Evolutionary conservation across 257 asterid genomes (phyloP).

Genomic region (Plantago elongata): DNA sequence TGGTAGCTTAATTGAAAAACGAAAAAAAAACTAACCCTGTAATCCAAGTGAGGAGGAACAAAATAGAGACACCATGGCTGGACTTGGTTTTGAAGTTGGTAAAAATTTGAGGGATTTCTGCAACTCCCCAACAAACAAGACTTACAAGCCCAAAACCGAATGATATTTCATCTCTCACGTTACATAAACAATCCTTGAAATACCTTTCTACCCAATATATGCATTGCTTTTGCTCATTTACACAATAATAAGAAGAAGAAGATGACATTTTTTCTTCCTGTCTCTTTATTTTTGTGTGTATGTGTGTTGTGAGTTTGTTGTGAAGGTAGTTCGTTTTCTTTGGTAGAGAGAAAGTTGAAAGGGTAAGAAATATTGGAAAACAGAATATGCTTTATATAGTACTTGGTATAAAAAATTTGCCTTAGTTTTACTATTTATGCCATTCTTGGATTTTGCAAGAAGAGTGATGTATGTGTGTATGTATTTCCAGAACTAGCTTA

Average conservation of each 20-base stretch:
- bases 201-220: conserved; percentile 56
- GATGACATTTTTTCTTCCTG: conserved; percentile 35
- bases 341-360: not conserved
- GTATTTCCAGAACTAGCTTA: no score
- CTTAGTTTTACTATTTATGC: not conserved
- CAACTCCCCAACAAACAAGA: conserved; percentile 74
- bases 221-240: conserved; percentile 51
- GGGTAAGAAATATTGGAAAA: not conserved
- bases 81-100: conserved; percentile 76
- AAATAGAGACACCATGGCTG: conserved; percentile 74
- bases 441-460: no score
- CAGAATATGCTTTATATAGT: not conserved
- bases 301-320: no score
- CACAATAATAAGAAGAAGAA: conserved; percentile 43
- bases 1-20: not conserved
- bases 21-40: conserved; percentile 41
- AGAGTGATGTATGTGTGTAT: no score
- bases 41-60: conserved; percentile 79
- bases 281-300: not conserved
- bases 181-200: conserved; percentile 79
- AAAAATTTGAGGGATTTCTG: conserved; percentile 92
- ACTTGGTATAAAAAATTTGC: not conserved
- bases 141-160: conserved; percentile 75
- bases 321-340: no score
- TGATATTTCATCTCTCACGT: conserved; percentile 49